phyloP scores from a whole-genome alignment of 176 grass and related monocot species.

The Rhipidocladum racemiflorum region DNA sequence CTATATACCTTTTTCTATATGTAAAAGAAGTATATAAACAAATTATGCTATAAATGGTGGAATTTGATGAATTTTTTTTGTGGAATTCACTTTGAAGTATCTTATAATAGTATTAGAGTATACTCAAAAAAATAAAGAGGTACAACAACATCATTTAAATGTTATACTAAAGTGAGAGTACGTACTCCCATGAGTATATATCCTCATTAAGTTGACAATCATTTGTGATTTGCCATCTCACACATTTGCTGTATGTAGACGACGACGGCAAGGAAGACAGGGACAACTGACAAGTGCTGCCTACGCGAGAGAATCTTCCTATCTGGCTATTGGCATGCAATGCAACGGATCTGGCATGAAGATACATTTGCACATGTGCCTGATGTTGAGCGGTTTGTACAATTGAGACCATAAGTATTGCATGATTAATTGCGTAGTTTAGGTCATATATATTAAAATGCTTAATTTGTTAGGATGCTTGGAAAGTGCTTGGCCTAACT shows the following conservation, averaged over 20 bases:
- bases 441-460: not conserved
- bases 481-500: not conserved
- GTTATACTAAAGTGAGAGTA: no score
- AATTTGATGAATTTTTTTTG: no score
- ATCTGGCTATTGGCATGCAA: constrained; percentile 27
- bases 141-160: no score
- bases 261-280: not conserved
- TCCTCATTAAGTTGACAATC: constrained; percentile 1
- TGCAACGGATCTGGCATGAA: not conserved
- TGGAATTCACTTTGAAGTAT: no score
- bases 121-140: no score
- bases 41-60: no score
- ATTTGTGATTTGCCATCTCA: constrained; percentile 37
- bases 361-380: constrained; percentile 32
- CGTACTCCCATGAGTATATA: no score
- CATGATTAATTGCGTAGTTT: not conserved
- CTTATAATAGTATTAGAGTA: no score
- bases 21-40: no score
- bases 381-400: not conserved
- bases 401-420: not conserved
- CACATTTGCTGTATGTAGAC: constrained; percentile 3
- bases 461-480: constrained; percentile 9
- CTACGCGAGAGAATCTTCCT: constrained; percentile 26
- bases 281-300: constrained; percentile 20
- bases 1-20: no score